These are phyloP conservation scores for Bipolaris zeicola DNA, from an alignment of 2,329 filamentous ascomycete genomes.

Conservation along the genomic window DNA sequence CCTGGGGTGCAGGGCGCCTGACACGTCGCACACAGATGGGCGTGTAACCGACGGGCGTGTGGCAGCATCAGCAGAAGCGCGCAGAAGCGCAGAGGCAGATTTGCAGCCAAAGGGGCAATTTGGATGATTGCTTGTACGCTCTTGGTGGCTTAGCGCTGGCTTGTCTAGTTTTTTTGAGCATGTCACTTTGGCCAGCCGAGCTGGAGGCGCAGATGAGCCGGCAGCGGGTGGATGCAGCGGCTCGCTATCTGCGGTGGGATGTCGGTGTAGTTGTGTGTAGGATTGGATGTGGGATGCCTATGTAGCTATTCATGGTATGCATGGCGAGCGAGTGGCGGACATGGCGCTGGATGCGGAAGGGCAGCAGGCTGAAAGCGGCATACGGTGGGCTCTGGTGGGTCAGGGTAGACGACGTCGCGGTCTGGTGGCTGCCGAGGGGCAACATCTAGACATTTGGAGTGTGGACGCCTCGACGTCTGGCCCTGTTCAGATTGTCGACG, in stretches of 20 bases:
- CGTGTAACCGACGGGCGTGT: not conserved
- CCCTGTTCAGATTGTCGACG: too few species aligned
- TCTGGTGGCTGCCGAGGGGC: not conserved
- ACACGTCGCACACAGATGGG: conserved; percentile 4
- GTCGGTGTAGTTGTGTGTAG: not conserved
- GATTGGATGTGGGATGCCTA: conserved; percentile 5
- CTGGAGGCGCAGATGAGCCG: not conserved
- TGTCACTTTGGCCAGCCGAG: conserved; percentile 1
- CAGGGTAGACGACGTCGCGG: not conserved
- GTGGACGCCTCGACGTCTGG: not conserved
- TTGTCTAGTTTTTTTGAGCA: not conserved
- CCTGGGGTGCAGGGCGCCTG: conserved; percentile 37
- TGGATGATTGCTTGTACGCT: too few species aligned
- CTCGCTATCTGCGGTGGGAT: not conserved
- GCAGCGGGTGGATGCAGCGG: not conserved
- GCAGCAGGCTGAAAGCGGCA: conserved; percentile 7
- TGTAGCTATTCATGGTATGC: conserved; percentile 3
- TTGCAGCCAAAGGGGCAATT: too few species aligned
- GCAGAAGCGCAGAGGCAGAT: too few species aligned
- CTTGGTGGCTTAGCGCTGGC: not conserved
- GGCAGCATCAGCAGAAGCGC: too few species aligned
- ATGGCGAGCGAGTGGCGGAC: conserved; percentile 1
- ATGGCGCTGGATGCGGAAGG: conserved; percentile 11
- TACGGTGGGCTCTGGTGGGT: conserved; percentile 4
- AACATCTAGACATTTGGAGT: not conserved